phyloP scores from a whole-genome alignment of 1,284 basidiomycete genomes.

The Bondarzewia mesenterica region DNA sequence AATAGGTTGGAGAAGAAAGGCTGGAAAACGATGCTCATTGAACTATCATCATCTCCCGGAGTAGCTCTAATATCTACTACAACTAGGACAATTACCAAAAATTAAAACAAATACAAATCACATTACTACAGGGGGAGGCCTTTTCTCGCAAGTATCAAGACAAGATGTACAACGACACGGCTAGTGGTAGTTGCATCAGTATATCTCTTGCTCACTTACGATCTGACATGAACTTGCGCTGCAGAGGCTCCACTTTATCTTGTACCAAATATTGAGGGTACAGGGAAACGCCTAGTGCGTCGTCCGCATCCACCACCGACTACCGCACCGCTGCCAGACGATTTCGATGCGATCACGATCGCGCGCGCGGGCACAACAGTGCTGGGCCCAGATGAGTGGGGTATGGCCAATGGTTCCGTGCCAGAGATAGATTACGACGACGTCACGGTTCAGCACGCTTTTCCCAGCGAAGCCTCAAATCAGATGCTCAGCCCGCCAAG shows the following conservation, averaged over 20 bases:
- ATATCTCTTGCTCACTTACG: not conserved
- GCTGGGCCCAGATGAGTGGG: slow-evolving; percentile 24
- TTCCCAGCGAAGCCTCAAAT: not conserved
- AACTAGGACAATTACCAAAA: too few species aligned
- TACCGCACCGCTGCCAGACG: slow-evolving; percentile 30
- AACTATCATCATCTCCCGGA: too few species aligned
- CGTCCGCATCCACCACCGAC: slow-evolving; percentile 26
- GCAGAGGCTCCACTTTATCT: slow-evolving; percentile 20
- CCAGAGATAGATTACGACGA: slow-evolving; percentile 22
- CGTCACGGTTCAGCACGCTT: slow-evolving; percentile 14
- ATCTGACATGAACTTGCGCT: not conserved
- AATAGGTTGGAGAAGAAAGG: too few species aligned
- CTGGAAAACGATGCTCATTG: too few species aligned
- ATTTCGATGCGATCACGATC: slow-evolving; percentile 32
- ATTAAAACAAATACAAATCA: too few species aligned
- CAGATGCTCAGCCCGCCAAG: slow-evolving; percentile 3
- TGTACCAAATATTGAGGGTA: slow-evolving; percentile 20
- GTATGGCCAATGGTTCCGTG: slow-evolving; percentile 12
- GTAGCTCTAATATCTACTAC: too few species aligned
- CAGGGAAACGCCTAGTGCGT: slow-evolving; percentile 17
- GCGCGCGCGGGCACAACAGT: slow-evolving; percentile 27
- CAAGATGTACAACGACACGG: slow-evolving; percentile 14
- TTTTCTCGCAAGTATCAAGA: not conserved
- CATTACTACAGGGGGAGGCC: too few species aligned
- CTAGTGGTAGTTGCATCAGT: slow-evolving; percentile 9